These are phyloP conservation scores for Clarireedia monteithiana DNA, from an alignment of 2,329 filamentous ascomycete species.

Conservation along the genomic window DNA sequence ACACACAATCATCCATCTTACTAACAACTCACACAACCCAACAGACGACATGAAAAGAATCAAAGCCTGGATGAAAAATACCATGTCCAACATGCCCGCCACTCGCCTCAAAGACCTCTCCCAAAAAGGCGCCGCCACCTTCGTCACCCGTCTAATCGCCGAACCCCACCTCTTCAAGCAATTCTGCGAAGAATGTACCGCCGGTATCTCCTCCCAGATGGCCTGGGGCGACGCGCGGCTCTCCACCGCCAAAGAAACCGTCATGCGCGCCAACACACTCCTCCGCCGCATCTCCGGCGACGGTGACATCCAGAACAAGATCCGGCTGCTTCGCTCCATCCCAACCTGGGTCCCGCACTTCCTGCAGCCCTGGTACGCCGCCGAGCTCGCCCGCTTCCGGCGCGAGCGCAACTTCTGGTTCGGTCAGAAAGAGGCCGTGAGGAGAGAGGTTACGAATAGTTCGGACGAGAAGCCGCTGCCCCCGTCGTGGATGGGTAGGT, in stretches of 20 bases:
- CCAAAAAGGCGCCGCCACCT: slow-evolving; percentile 6
- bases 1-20: neutral
- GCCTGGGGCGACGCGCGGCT: slow-evolving; percentile 11
- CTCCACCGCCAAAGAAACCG: slow-evolving; percentile 9
- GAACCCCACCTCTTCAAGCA: slow-evolving; percentile 12
- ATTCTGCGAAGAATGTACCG: slow-evolving; percentile 10
- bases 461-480: neutral
- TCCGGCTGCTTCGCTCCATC: slow-evolving; percentile 9
- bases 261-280: slow-evolving; percentile 9
- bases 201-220: slow-evolving; percentile 4
- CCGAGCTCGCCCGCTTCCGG: slow-evolving; percentile 5
- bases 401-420: slow-evolving; percentile 13
- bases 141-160: slow-evolving; percentile 4
- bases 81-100: slow-evolving; percentile 16
- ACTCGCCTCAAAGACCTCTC: slow-evolving; percentile 17
- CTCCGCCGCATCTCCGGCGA: slow-evolving; percentile 7
- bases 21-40: neutral
- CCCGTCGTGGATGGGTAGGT: neutral
- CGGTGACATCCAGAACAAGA: slow-evolving; percentile 12
- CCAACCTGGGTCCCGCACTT: slow-evolving; percentile 12
- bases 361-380: slow-evolving; percentile 10
- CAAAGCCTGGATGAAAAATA: slow-evolving; percentile 10
- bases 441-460: neutral
- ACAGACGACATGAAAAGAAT: slow-evolving; percentile 11
- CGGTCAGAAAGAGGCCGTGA: slow-evolving; percentile 8